Percentiles rank a stretch among this genome's conserved stretches.
phyloP scores from a whole-genome alignment of 805 yeast genomes.

The Spathaspora passalidarum region DNA sequence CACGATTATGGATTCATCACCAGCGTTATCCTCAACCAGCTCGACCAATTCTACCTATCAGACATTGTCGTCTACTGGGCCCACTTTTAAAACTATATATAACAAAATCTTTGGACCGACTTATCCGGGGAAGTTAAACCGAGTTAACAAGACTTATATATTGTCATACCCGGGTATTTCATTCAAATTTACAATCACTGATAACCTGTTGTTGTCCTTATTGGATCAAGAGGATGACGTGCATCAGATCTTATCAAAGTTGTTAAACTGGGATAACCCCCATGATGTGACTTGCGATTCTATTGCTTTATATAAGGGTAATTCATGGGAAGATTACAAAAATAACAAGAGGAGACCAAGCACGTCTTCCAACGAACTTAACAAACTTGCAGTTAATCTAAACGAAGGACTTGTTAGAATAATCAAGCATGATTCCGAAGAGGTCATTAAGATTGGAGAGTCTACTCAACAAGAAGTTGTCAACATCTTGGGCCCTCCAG shows the following conservation, averaged over 20 bases:
- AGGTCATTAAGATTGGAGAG: constrained; percentile 30
- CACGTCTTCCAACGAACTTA: constrained; percentile 3
- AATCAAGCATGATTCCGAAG: constrained; percentile 11
- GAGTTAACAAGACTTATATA: constrained; percentile 29
- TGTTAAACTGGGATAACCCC: constrained; percentile 30
- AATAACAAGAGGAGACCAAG: not conserved
- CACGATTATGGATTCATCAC: constrained; percentile 4
- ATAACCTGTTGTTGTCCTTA: constrained; percentile 15
- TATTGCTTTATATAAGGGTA: constrained; percentile 39
- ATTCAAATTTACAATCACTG: constrained; percentile 41
- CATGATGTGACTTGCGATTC: constrained; percentile 35
- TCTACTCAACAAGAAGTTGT: constrained; percentile 51
- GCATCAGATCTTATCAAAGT: constrained; percentile 23
- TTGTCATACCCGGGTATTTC: constrained; percentile 57
- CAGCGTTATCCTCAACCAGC: not conserved
- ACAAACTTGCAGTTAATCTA: constrained; percentile 16
- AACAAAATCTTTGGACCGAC: constrained; percentile 63
- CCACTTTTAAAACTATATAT: constrained; percentile 42
- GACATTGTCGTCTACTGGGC: constrained; percentile 6
- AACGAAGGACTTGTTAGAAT: constrained; percentile 22
- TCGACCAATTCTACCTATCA: constrained; percentile 6
- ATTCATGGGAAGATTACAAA: constrained; percentile 28
- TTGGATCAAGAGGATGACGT: constrained; percentile 12
- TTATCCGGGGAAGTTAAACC: constrained; percentile 46
- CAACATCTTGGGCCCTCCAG: constrained; percentile 53